These are phyloP conservation scores for Saccharomyces hybrid DNA, from an alignment of 1,139 yeast genomes.

Conservation along the genomic window DNA sequence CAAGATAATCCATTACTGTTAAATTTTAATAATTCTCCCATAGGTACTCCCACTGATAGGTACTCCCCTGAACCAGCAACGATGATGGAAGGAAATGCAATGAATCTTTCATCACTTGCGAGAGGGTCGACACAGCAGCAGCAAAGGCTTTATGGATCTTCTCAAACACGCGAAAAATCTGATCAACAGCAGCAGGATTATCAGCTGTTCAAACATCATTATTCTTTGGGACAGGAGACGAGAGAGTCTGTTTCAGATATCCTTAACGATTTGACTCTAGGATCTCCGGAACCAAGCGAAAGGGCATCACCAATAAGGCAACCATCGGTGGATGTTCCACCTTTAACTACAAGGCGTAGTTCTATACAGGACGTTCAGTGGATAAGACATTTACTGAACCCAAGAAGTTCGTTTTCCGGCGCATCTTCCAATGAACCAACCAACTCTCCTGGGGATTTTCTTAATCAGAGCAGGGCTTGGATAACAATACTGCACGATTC, in stretches of 20 bases:
- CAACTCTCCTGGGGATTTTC: background rate
- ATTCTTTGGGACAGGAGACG: conserved; percentile 18
- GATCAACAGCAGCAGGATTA: conserved; percentile 11
- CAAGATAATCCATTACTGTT: conserved; percentile 9
- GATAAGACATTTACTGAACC: conserved; percentile 29
- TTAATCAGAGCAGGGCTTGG: conserved; percentile 20
- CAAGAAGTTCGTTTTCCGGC: conserved; percentile 32
- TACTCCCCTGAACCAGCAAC: background rate
- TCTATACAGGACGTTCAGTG: conserved; percentile 31
- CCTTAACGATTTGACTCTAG: conserved; percentile 17
- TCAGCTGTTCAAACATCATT: conserved; percentile 26
- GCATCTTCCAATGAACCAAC: conserved; percentile 22
- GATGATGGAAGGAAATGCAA: background rate
- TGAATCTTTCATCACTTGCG: background rate
- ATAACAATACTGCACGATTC: conserved; percentile 22
- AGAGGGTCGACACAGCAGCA: conserved; percentile 9
- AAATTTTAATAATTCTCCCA: conserved; percentile 12
- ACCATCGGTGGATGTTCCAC: conserved; percentile 1
- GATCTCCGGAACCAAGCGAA: conserved; percentile 4
- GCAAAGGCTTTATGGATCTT: background rate
- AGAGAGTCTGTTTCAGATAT: conserved; percentile 21
- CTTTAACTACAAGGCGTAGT: conserved; percentile 16
- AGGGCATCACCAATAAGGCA: background rate
- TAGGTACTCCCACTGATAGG: conserved; percentile 14
- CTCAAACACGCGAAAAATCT: background rate